Conservation (phyloP, 768 basidiomycete species). For the Trametopsis cervina region DNA sequence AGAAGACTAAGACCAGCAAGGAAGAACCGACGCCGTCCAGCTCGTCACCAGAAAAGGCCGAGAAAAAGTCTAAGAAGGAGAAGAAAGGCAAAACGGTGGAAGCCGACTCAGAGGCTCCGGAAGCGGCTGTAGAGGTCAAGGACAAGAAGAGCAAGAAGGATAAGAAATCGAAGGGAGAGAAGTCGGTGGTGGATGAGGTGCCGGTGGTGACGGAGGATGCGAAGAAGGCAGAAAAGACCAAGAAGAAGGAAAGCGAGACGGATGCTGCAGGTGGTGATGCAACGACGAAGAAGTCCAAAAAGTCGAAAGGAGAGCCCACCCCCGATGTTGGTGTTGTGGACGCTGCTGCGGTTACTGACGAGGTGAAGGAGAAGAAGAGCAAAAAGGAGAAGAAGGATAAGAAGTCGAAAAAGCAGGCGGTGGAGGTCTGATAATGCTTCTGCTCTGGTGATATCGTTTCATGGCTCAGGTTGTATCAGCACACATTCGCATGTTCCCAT, state of each 20-base stretch:
- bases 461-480: no score
- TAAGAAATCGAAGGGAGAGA: slow-evolving; percentile 15
- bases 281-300: slow-evolving; percentile 21
- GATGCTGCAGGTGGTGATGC: slow-evolving; percentile 12
- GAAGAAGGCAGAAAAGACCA: slow-evolving; percentile 1
- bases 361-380: slow-evolving; percentile 19
- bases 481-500: no score
- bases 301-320: slow-evolving; percentile 7
- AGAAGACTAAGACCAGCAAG: no score
- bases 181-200: slow-evolving; percentile 5
- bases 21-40: no score
- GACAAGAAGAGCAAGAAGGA: slow-evolving; percentile 17
- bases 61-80: slow-evolving; percentile 16
- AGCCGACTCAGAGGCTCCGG: slow-evolving; percentile 3
- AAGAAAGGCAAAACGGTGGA: slow-evolving; percentile 12
- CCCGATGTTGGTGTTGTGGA: slow-evolving; percentile 8
- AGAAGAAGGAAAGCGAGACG: slow-evolving; percentile 16
- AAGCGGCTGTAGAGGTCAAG: not conserved
- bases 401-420: slow-evolving; percentile 27
- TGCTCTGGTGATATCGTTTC: no score
- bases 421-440: no score
- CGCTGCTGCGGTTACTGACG: slow-evolving; percentile 8
- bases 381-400: slow-evolving; percentile 14
- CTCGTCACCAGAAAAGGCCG: not conserved
- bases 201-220: no score